These are phyloP conservation scores for Termitomyces sp. DNA, from an alignment of 768 basidiomycete species.

Conservation along the genomic window DNA sequence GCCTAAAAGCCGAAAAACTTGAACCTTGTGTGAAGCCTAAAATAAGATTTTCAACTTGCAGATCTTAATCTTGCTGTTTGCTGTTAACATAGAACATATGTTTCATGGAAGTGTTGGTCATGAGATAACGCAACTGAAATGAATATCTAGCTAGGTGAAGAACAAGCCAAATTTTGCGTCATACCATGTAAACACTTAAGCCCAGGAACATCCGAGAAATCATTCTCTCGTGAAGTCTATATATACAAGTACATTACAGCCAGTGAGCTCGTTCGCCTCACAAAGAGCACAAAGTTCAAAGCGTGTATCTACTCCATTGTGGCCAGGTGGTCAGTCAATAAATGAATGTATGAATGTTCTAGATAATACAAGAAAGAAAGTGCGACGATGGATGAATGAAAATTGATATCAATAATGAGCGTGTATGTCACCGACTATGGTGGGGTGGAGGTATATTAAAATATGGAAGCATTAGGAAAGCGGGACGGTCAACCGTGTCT, in stretches of 20 bases:
- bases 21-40: too few relatives aligned
- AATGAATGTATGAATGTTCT: constrained; percentile 1
- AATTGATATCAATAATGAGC: not conserved
- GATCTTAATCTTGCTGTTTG: not conserved
- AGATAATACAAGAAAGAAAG: constrained; percentile 10
- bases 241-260: constrained; percentile 10
- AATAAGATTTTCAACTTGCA: not conserved
- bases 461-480: not conserved
- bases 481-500: constrained; percentile 27
- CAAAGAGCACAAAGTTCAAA: not conserved
- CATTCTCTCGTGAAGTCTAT: constrained; percentile 1
- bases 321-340: not conserved
- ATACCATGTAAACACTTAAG: not conserved
- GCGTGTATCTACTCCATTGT: not conserved
- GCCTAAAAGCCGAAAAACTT: not conserved
- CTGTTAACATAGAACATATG: not conserved
- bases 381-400: constrained; percentile 2
- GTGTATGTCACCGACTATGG: not conserved
- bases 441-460: not conserved
- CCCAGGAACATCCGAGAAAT: not conserved
- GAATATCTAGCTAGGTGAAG: too few relatives aligned
- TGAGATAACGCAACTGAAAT: not conserved
- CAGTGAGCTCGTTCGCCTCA: not conserved
- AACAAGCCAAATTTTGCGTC: not conserved
- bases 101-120: not conserved